Base-by-base conservation (phyloP, 2,329 filamentous ascomycete genomes). In the Aspergillus sp. region DNA sequence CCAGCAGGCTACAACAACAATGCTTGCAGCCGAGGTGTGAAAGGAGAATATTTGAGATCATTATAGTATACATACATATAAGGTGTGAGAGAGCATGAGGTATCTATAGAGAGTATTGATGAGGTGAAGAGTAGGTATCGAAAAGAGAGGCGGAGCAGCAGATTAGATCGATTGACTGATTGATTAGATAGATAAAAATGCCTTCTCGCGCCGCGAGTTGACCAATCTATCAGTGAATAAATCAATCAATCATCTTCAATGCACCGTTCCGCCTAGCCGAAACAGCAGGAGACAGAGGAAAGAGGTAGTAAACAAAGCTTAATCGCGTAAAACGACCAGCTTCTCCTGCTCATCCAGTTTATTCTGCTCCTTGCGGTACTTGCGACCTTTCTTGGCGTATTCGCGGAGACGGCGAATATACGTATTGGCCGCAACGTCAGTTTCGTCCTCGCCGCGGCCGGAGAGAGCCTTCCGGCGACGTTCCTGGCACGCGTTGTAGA, bases 401-500 rank as follows among this genome's bases (percentile, higher is more conserved):
- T 62, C 60, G 10, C 73, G 72, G 51, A 80, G 62, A 44, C 65
- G 66, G 21, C 62, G 62, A 21, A 77, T 66, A 57, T 86, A 86
- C 70, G 78, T 81, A 23, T 78, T 74, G 2, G 70, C 67, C 1
- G 76, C 76, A 11, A 77, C 77, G 13, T 79, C 74, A 3, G 77
- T 76, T 13, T 80, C 77, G 10, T 81, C 76, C 11, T 75, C 73
- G 61, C 71, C 73, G 27, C 60, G 65, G 27, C 57, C 62, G 17
- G 68, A 64, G 38, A 86, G 71, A 0, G 78, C 75, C 30, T 78
- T 78, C 49, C 75, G 77, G 11, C 91, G 84, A 15, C 89, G 82
- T 3, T 68, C 73, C 71, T 86, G 85, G 60, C 86, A 80, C 54
- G 81, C 77, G 1, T 70, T 44, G 72, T 92, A 92, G 23, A 90